A percentile compares a stretch with the other conserved stretches of the same genome.
Conservation (phyloP, 2,329 filamentous ascomycete species). For the Didymella glomerata region DNA sequence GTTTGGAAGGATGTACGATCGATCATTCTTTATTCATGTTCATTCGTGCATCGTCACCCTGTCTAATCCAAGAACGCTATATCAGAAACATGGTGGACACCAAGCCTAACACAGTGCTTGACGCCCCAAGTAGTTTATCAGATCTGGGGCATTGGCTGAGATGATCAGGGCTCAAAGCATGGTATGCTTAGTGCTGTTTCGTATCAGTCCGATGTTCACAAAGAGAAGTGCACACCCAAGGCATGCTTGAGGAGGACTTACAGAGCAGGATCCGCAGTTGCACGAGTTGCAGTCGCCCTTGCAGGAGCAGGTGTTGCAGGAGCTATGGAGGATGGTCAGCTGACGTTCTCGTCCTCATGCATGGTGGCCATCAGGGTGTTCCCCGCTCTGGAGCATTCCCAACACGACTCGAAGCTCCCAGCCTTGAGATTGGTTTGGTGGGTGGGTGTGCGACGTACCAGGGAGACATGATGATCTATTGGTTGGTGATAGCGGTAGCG, state of each 20-base stretch:
- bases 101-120: slow-evolving; percentile 12
- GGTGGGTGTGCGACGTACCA: slow-evolving; percentile 27
- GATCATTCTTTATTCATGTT: not conserved
- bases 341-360: slow-evolving; percentile 9
- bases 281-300: slow-evolving; percentile 45
- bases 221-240: no score
- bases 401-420: not conserved
- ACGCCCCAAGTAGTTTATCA: slow-evolving; percentile 12
- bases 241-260: slow-evolving; percentile 7
- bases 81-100: not conserved
- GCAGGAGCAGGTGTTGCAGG: slow-evolving; percentile 44
- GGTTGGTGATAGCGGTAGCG: slow-evolving; percentile 19
- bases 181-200: slow-evolving; percentile 22
- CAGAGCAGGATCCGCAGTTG: slow-evolving; percentile 42
- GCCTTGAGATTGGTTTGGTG: not conserved
- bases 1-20: not conserved
- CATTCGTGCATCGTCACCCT: slow-evolving; percentile 1
- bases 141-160: slow-evolving; percentile 4
- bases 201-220: not conserved
- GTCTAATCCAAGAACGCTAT: not conserved
- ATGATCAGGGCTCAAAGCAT: not conserved
- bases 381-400: slow-evolving; percentile 9
- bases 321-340: slow-evolving; percentile 23
- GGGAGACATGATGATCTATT: slow-evolving; percentile 34
- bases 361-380: slow-evolving; percentile 32